Evolutionary conservation across 176 grass and related monocot genomes (phyloP), one percentile per base, ranked within the genome.

Genomic region (Tuctoria greenei): DNA sequence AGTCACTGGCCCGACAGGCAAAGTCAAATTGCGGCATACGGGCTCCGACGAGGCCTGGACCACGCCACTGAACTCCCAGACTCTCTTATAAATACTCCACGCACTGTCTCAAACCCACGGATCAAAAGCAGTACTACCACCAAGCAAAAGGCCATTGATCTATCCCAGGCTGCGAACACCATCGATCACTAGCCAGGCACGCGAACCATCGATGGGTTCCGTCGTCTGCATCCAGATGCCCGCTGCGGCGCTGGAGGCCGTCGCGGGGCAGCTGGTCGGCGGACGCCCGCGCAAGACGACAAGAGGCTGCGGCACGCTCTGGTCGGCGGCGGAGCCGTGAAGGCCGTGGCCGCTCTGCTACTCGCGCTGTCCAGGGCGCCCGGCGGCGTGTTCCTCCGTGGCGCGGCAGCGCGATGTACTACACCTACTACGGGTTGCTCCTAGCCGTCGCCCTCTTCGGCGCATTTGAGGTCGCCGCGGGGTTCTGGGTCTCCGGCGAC

Each of bases 201-300:
- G n/a, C n/a, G 7, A 25, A 6, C 23, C 24, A 8, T 8, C 24
- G 3, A 84, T 84, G 82, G 74, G 61, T 17, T 65, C 20, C 5
- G 0, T 72, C 20, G n/a, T n/a, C n/a, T 64, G 67, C 59, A 71
- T 78, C 74, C 25, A 72, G 6, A 72, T 84, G 57, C 74, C 82
- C 15, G 10, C 24, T 5, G 1, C 57, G 25, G 72, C 57, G 39
- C 38, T 54, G 71, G 72, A 27, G 1, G 12, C 17, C 50, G 18
- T 42, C 6, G 47, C 20, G 26, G 67, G 3, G 10, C 18, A 64
- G 27, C 25, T 84, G n/a, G n/a, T n/a, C n/a, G 67, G 67, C 21
- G 20, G 75, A 45, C 47, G 75, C n/a, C 74, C 18, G 67, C 4
- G 37, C 67, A 3, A 1, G 67, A 85, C 39, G 39, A 2, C 25